Evolutionary conservation across 371 early-diverging fungal genomes (phyloP).

Genomic region (Catenaria anguillulae): DNA sequence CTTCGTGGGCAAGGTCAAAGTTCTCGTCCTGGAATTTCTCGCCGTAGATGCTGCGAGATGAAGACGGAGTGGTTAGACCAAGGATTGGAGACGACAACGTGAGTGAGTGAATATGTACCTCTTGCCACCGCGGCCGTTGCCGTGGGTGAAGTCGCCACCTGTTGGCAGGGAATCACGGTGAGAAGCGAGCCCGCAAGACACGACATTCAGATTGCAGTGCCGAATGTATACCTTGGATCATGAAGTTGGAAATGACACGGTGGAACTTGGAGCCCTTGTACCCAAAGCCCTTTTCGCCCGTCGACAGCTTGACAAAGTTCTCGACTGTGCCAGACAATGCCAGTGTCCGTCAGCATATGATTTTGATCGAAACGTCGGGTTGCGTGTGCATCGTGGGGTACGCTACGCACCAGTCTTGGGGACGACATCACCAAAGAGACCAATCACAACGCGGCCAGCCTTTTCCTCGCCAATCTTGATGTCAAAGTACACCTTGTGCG

Average conservation of each 20-base stretch:
- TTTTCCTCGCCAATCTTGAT: neutral
- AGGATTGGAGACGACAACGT: no score
- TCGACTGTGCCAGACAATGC: slow-evolving; percentile 33
- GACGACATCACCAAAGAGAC: slow-evolving; percentile 57
- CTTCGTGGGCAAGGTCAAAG: slow-evolving; percentile 40
- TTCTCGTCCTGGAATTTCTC: slow-evolving; percentile 50
- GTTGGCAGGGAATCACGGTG: no score
- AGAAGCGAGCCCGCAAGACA: no score
- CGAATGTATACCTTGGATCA: no score
- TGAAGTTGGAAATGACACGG: slow-evolving; percentile 64
- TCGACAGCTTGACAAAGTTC: slow-evolving; percentile 93
- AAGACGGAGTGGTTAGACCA: no score
- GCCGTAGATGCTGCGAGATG: no score
- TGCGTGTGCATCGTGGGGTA: no score
- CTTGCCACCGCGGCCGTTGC: slow-evolving; percentile 86
- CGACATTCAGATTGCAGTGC: no score
- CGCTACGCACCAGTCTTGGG: slow-evolving; percentile 61
- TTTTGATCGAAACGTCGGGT: neutral
- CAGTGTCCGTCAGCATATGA: neutral
- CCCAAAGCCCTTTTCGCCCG: slow-evolving; percentile 57
- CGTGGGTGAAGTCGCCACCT: slow-evolving; percentile 75
- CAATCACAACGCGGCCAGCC: slow-evolving; percentile 19
- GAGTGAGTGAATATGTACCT: no score
- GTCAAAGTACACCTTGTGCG: neutral
- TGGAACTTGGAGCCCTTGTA: slow-evolving; percentile 80